A percentile compares a stretch with the other conserved stretches of the same genome.
These are phyloP conservation scores for Neopestalotiopsis sp. DNA, from an alignment of 2,329 filamentous ascomycete genomes.

Conservation along the genomic window DNA sequence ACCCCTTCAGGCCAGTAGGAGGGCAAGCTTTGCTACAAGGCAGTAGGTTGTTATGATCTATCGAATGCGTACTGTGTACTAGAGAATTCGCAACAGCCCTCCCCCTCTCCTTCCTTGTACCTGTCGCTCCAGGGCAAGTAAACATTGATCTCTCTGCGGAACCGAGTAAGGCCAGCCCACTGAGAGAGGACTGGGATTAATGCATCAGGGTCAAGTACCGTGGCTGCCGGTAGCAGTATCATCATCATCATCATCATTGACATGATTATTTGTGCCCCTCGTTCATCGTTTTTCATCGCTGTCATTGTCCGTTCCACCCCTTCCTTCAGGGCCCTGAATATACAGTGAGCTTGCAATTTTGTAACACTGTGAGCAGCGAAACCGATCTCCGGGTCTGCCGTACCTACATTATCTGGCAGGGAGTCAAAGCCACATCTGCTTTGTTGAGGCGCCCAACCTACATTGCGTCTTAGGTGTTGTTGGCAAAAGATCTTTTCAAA, in stretches of 20 bases:
- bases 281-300: not conserved
- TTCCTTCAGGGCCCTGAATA: no score
- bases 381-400: no score
- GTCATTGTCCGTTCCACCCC: not conserved
- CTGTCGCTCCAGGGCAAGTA: not conserved
- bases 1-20: conserved; percentile 1
- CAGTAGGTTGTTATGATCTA: not conserved
- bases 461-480: not conserved
- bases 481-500: not conserved
- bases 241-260: not conserved
- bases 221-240: not conserved
- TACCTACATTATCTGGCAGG: no score
- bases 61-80: not conserved
- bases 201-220: not conserved
- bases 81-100: not conserved
- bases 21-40: not conserved
- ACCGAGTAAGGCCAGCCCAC: not conserved
- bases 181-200: not conserved
- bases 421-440: not conserved
- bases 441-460: not conserved
- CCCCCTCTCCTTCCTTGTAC: not conserved
- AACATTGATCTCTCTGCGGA: not conserved
- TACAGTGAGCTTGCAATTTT: no score
- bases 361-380: no score
- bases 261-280: not conserved